Evolutionary conservation across 176 grass and related monocot genomes (phyloP).

Genomic region (Zizania latifolia): DNA sequence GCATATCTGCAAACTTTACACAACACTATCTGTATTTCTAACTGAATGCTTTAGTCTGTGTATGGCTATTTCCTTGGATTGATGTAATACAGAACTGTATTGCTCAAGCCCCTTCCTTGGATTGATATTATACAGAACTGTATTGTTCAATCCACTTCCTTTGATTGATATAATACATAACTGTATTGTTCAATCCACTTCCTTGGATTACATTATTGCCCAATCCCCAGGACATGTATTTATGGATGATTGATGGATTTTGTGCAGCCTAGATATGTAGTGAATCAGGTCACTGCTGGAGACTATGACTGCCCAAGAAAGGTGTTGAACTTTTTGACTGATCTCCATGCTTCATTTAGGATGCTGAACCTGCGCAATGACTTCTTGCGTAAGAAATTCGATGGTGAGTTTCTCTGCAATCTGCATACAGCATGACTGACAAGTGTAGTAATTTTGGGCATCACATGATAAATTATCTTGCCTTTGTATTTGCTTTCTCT

Average conservation of each 20-base stretch:
- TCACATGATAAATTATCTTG: not conserved
- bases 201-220: too few species aligned
- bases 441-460: not conserved
- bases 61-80: not conserved
- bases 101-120: not conserved
- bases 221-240: too few species aligned
- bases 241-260: not conserved
- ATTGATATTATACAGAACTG: not conserved
- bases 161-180: not conserved
- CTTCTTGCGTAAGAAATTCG: slow-evolving; percentile 96
- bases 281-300: slow-evolving; percentile 84
- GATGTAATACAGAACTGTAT: not conserved
- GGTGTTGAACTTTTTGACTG: slow-evolving; percentile 74
- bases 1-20: not conserved
- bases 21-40: not conserved
- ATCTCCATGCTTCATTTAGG: slow-evolving; percentile 89
- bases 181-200: not conserved
- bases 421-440: not conserved
- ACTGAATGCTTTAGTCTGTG: not conserved
- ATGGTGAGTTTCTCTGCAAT: slow-evolving; percentile 45
- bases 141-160: not conserved
- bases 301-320: slow-evolving; percentile 87
- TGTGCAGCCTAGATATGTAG: slow-evolving; percentile 82
- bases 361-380: slow-evolving; percentile 95
- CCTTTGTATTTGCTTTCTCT: not conserved